Evolutionary conservation across 2,329 filamentous ascomycete species (phyloP).

Genomic region (Botrytis deweyae): DNA sequence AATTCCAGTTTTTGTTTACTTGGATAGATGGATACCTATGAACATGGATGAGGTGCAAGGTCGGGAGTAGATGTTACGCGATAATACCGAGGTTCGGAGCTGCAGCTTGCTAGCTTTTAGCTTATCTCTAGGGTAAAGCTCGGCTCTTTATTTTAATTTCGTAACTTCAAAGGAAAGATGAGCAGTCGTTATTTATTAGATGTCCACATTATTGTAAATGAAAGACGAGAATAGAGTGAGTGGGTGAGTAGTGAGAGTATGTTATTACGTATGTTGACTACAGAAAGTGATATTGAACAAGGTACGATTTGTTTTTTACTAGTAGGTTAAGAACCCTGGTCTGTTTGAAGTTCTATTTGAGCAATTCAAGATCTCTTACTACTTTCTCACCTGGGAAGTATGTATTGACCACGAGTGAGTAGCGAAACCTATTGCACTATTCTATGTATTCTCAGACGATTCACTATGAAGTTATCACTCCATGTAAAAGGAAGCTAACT

Average conservation of each 20-base stretch:
- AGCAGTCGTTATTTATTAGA: not conserved
- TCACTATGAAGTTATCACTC: not conserved
- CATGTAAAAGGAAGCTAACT: not conserved
- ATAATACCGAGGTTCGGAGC: constrained; percentile 21
- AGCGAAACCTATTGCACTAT: not conserved
- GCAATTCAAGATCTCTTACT: not conserved
- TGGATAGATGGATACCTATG: constrained; percentile 3
- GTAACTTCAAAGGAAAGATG: not conserved
- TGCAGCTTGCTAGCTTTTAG: constrained; percentile 5
- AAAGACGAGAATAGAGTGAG: not conserved
- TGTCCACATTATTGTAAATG: not conserved
- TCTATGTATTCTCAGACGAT: not conserved
- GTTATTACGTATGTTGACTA: not conserved
- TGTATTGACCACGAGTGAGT: not conserved
- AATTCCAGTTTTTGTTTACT: constrained; percentile 2
- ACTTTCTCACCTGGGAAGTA: not conserved
- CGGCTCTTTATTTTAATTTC: not conserved
- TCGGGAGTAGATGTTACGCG: constrained; percentile 12
- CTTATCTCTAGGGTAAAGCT: not conserved
- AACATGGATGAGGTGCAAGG: constrained; percentile 9
- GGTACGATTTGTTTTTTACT: not conserved
- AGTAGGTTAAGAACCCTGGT: not conserved
- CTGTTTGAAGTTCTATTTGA: not conserved
- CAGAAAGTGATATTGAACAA: not conserved
- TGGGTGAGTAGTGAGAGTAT: not conserved